Conservation (phyloP, 73 alveolate genomes). For the Effrenium voratum region DNA sequence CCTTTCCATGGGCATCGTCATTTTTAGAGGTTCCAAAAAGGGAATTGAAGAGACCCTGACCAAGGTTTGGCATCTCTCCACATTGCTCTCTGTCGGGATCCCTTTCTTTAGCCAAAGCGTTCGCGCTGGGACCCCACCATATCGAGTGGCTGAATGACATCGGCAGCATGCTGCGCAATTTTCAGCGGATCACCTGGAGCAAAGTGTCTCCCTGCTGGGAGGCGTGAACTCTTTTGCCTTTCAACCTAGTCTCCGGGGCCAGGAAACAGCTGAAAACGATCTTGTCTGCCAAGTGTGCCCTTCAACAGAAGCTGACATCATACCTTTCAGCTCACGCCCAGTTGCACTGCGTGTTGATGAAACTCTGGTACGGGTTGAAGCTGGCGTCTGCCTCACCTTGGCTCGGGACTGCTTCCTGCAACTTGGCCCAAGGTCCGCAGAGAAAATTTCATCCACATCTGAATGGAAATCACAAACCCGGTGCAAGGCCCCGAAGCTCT, state of each 20-base stretch:
- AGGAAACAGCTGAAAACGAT: background rate
- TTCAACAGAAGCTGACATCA: background rate
- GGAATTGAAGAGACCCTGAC: no score
- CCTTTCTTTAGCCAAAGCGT: no score
- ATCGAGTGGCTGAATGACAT: conserved; percentile 36
- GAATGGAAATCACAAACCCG: no score
- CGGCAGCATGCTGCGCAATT: conserved; percentile 86
- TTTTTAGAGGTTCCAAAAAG: no score
- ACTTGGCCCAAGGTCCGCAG: background rate
- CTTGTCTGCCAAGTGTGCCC: background rate
- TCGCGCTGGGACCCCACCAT: no score
- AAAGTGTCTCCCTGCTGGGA: background rate
- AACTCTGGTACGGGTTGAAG: conserved; percentile 73
- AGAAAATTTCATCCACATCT: no score
- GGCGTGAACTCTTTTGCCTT: background rate
- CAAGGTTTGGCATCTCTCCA: no score
- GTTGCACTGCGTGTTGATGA: conserved; percentile 73
- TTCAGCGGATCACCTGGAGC: conserved; percentile 76
- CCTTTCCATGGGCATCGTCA: no score
- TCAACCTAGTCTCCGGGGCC: background rate
- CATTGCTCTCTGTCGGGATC: no score
- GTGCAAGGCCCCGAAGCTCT: no score
- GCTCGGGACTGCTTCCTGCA: no score
- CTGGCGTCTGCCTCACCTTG: conserved; percentile 67
- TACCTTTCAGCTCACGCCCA: background rate